Percentiles rank a stretch among this genome's conserved stretches.
Evolutionary conservation across 2,329 filamentous ascomycete species (phyloP).

Genomic region (Capronia coronata): DNA sequence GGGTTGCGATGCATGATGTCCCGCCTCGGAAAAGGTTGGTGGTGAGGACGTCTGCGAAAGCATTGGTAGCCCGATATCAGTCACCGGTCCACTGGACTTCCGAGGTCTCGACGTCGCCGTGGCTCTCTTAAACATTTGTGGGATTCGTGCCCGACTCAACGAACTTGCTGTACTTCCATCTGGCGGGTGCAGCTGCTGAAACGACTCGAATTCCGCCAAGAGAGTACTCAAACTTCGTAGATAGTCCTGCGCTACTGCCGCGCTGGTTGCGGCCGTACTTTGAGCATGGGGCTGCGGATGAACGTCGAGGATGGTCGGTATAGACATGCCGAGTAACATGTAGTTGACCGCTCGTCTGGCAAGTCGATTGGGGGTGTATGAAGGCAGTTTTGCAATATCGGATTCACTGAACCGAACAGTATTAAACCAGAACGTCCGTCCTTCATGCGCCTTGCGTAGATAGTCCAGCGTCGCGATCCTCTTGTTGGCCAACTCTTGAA

Average conservation of each 20-base stretch:
- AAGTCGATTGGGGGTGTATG: slow-evolving; percentile 76
- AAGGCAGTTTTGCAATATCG: slow-evolving; percentile 75
- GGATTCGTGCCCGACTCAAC: slow-evolving; percentile 69
- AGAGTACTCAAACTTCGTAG: slow-evolving; percentile 79
- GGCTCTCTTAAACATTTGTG: slow-evolving; percentile 72
- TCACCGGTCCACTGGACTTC: slow-evolving; percentile 41
- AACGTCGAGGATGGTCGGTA: slow-evolving; percentile 83
- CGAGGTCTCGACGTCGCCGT: slow-evolving; percentile 50
- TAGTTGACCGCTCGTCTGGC: slow-evolving; percentile 89
- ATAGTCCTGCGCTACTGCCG: slow-evolving; percentile 68
- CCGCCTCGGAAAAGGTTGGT: slow-evolving; percentile 19
- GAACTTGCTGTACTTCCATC: slow-evolving; percentile 63
- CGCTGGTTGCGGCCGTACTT: slow-evolving; percentile 49
- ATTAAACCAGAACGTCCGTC: slow-evolving; percentile 96
- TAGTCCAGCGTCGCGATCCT: slow-evolving; percentile 92
- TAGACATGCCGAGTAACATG: slow-evolving; percentile 81
- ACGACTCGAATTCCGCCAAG: slow-evolving; percentile 85
- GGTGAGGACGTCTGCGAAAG: slow-evolving; percentile 18
- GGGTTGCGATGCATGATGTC: slow-evolving; percentile 21
- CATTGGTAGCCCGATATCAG: slow-evolving; percentile 53
- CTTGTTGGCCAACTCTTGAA: slow-evolving; percentile 84
- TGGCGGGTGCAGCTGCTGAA: slow-evolving; percentile 77
- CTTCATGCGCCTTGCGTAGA: slow-evolving; percentile 89
- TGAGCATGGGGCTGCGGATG: slow-evolving; percentile 22
- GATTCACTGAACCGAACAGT: slow-evolving; percentile 82